These are phyloP conservation scores for Alectoria sarmentosa DNA, from an alignment of 495 filamentous ascomycete genomes.

Conservation along the genomic window DNA sequence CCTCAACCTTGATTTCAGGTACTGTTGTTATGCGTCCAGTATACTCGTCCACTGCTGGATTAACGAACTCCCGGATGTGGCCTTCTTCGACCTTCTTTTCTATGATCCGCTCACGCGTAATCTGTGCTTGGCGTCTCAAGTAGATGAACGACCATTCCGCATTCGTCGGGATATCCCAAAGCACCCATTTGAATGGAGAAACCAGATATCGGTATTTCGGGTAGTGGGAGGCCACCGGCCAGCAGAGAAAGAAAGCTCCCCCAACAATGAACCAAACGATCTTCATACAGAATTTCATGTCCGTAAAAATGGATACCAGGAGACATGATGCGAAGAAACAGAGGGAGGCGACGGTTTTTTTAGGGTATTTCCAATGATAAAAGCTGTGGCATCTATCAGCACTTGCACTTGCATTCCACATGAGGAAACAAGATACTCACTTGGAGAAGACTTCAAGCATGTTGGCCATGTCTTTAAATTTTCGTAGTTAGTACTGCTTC, in stretches of 20 bases:
- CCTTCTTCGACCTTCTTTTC: slow-evolving; percentile 23
- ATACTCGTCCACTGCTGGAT: slow-evolving; percentile 6
- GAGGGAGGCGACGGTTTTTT: slow-evolving; percentile 33
- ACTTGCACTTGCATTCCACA: neutral
- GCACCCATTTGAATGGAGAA: slow-evolving; percentile 35
- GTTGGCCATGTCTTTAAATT: slow-evolving; percentile 30
- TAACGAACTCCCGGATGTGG: slow-evolving; percentile 18
- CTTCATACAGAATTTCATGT: slow-evolving; percentile 35
- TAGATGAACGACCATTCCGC: slow-evolving; percentile 32
- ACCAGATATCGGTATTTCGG: slow-evolving; percentile 39
- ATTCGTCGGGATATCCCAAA: slow-evolving; percentile 39
- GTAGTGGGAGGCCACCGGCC: slow-evolving; percentile 36
- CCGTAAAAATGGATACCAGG: slow-evolving; percentile 28
- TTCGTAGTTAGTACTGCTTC: neutral
- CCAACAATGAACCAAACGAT: slow-evolving; percentile 34
- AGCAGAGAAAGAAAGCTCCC: slow-evolving; percentile 37
- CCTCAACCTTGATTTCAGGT: slow-evolving; percentile 13
- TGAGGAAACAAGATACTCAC: slow-evolving; percentile 18
- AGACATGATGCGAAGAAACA: slow-evolving; percentile 30
- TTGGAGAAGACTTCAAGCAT: slow-evolving; percentile 37
- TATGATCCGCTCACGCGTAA: slow-evolving; percentile 29
- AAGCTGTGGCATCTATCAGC: slow-evolving; percentile 30
- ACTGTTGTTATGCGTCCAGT: slow-evolving; percentile 9
- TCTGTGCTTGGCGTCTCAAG: slow-evolving; percentile 31
- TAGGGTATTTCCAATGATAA: slow-evolving; percentile 38